These are phyloP conservation scores for Citrullus mucosospermus DNA, from an alignment of 306 rosid genomes.

Conservation along the genomic window DNA sequence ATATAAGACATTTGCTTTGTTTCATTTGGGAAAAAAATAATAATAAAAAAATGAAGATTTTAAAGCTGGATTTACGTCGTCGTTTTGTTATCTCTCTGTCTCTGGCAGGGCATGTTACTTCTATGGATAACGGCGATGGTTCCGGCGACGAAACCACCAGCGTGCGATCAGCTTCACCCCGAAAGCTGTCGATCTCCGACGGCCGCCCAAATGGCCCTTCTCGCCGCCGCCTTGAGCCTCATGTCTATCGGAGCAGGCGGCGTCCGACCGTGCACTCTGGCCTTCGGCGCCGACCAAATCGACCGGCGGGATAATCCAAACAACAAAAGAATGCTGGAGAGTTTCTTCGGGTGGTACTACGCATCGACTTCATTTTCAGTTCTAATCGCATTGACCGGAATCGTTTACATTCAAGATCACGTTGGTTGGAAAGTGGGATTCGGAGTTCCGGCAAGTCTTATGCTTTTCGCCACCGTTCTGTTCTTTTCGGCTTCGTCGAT, in stretches of 20 bases:
- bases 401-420: constrained; percentile 45
- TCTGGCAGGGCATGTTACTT: constrained; percentile 35
- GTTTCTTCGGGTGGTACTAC: constrained; percentile 47
- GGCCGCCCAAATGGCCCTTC: constrained; percentile 26
- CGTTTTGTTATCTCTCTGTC: not conserved
- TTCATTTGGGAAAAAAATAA: not conserved
- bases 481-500: constrained; percentile 37
- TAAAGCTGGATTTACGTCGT: not conserved
- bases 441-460: constrained; percentile 48
- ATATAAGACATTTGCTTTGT: too few species aligned
- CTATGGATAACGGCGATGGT: constrained; percentile 53
- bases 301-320: constrained; percentile 23
- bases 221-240: constrained; percentile 21
- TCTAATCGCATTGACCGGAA: constrained; percentile 32
- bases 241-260: constrained; percentile 58
- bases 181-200: constrained; percentile 32
- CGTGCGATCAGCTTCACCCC: constrained; percentile 17
- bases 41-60: not conserved
- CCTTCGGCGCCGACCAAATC: constrained; percentile 65
- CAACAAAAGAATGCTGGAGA: constrained; percentile 31
- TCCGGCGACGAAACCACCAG: constrained; percentile 36
- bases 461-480: constrained; percentile 28
- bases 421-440: constrained; percentile 61
- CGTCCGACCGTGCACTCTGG: constrained; percentile 33
- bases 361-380: constrained; percentile 37